Percentiles rank a stretch among this genome's conserved stretches.
Conservation (phyloP, 2,329 filamentous ascomycete genomes). For the Cucurbitaria berberidis region DNA sequence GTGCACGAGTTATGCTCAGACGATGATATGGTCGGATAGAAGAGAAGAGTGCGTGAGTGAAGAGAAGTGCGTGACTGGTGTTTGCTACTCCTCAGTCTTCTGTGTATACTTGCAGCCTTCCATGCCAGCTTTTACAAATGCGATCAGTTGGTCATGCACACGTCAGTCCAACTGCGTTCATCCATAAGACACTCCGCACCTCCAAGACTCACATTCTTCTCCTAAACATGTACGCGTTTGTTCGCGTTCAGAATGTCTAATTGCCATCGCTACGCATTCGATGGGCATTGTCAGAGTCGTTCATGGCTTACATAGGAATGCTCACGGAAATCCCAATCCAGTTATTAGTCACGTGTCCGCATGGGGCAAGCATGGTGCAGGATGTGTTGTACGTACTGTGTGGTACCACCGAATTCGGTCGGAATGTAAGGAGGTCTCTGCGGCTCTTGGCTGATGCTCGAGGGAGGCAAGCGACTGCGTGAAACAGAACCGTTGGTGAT, state of each 20-base stretch:
- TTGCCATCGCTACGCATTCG: conserved; percentile 6
- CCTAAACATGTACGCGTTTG: conserved; percentile 5
- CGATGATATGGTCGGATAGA: too few relatives aligned
- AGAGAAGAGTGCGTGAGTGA: too few relatives aligned
- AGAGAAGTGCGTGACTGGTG: too few relatives aligned
- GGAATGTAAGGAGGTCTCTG: conserved; percentile 33
- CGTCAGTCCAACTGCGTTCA: neutral
- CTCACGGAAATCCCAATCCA: conserved; percentile 3
- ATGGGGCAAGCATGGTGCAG: conserved; percentile 6
- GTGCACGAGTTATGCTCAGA: too few relatives aligned
- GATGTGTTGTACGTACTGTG: conserved; percentile 26
- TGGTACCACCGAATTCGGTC: conserved; percentile 29
- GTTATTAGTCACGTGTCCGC: conserved; percentile 24
- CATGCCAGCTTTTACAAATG: neutral
- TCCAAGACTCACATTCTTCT: conserved; percentile 10
- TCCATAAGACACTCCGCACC: neutral
- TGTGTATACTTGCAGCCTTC: neutral
- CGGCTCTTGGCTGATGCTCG: conserved; percentile 24
- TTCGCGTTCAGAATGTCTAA: conserved; percentile 3
- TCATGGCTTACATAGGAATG: conserved; percentile 42
- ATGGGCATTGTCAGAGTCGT: conserved; percentile 12
- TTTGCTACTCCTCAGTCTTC: neutral
- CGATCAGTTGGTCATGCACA: too few relatives aligned
- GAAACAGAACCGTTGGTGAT: conserved; percentile 33
- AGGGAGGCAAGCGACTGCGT: conserved; percentile 22